Conservation (phyloP, 352 stramenopile genomes). For the Aphanomyces stellatus region DNA sequence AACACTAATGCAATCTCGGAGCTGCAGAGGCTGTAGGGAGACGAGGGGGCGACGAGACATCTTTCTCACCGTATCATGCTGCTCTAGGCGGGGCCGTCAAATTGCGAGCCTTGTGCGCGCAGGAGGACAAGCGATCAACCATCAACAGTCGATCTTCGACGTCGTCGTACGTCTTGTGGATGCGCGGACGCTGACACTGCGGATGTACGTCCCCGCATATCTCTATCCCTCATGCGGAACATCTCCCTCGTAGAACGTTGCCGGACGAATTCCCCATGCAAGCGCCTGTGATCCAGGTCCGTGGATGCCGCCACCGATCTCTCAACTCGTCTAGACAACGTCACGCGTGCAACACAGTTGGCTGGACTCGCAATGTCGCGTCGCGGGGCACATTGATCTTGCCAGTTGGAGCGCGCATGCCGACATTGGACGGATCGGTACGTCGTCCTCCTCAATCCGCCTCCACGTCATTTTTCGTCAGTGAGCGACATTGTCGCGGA, state of each 20-base stretch:
- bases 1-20: slow-evolving; percentile 2
- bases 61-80: neutral
- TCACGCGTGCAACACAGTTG: slow-evolving; percentile 63
- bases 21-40: neutral
- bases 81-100: slow-evolving; percentile 51
- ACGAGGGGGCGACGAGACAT: neutral
- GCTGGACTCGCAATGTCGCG: slow-evolving; percentile 60
- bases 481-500: slow-evolving; percentile 3
- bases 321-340: slow-evolving; percentile 32
- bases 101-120: slow-evolving; percentile 74
- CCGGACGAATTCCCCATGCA: slow-evolving; percentile 62
- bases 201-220: slow-evolving; percentile 12
- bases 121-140: slow-evolving; percentile 72
- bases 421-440: slow-evolving; percentile 66
- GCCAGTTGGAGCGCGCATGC: slow-evolving; percentile 78
- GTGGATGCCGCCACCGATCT: neutral
- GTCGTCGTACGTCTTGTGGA: slow-evolving; percentile 44
- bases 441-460: neutral
- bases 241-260: slow-evolving; percentile 41
- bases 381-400: slow-evolving; percentile 58
- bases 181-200: slow-evolving; percentile 27
- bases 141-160: slow-evolving; percentile 79
- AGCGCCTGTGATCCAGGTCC: slow-evolving; percentile 50
- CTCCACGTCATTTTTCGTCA: neutral
- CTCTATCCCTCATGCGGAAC: no score